phyloP scores from a whole-genome alignment of 352 stramenopile genomes.

The Phytophthora sp. region DNA sequence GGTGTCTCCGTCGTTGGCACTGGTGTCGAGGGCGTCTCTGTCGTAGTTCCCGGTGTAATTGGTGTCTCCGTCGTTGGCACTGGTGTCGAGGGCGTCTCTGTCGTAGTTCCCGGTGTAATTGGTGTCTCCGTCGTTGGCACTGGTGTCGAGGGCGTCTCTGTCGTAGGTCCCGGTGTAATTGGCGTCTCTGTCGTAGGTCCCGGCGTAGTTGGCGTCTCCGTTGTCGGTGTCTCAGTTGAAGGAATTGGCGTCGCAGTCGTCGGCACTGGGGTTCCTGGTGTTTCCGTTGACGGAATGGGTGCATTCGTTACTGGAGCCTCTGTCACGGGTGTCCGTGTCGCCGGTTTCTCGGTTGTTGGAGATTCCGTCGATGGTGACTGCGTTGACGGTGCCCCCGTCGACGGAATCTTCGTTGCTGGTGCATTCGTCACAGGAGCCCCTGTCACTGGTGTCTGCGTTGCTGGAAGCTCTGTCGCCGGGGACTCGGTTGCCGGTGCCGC shows the following conservation, averaged over 20 bases:
- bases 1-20: background rate
- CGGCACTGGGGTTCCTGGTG: background rate
- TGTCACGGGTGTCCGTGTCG: conserved; percentile 2
- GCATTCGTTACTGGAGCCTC: background rate
- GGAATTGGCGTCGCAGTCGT: background rate
- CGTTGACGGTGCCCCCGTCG: background rate
- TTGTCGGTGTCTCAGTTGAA: background rate
- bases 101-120: background rate
- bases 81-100: background rate
- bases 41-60: background rate
- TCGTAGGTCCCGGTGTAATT: background rate
- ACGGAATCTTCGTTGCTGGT: background rate
- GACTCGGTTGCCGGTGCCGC: conserved; percentile 6
- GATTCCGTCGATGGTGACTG: background rate
- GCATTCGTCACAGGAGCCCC: conserved; percentile 4
- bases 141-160: background rate
- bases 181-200: conserved; percentile 1
- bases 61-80: background rate
- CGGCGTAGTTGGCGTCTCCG: background rate
- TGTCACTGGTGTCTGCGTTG: conserved; percentile 6
- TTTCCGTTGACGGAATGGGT: background rate
- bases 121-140: background rate
- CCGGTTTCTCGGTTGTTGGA: background rate
- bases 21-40: background rate
- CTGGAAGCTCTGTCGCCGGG: background rate